These are phyloP conservation scores for Zymoseptoria brevis DNA, from an alignment of 2,329 filamentous ascomycete species.

Conservation along the genomic window DNA sequence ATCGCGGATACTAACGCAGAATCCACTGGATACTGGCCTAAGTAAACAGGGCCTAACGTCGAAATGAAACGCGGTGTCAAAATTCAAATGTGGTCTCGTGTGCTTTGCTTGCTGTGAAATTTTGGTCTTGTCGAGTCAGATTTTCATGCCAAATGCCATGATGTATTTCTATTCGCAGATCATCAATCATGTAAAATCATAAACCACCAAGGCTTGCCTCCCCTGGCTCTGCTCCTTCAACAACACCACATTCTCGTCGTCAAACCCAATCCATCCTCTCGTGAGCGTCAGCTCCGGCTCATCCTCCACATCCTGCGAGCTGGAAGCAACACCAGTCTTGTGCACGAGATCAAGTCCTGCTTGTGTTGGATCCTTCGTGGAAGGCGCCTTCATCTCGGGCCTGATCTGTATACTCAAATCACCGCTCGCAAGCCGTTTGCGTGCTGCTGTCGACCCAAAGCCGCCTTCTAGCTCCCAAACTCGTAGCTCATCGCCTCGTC, in stretches of 20 bases:
- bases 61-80: constrained; percentile 1
- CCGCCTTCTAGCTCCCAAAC: constrained; percentile 85
- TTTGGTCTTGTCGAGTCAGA: too few relatives aligned
- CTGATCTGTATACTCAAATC: constrained; percentile 48
- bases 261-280: constrained; percentile 70
- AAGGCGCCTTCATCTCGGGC: constrained; percentile 15
- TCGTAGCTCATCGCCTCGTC: constrained; percentile 58
- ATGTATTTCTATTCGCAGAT: neutral
- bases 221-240: constrained; percentile 63
- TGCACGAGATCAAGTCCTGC: constrained; percentile 16
- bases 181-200: constrained; percentile 65
- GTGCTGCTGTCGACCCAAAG: constrained; percentile 39
- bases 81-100: neutral
- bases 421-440: constrained; percentile 35
- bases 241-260: constrained; percentile 86
- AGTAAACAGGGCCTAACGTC: too few relatives aligned
- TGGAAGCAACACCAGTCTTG: too few relatives aligned
- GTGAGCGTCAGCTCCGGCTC: constrained; percentile 33
- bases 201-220: constrained; percentile 67
- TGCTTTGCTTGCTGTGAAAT: too few relatives aligned
- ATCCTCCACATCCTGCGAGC: too few relatives aligned
- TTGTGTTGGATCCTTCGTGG: neutral
- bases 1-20: too few relatives aligned
- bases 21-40: too few relatives aligned
- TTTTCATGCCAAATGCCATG: too few relatives aligned